Evolutionary conservation across 176 grass and related monocot genomes (phyloP), one percentile per base, ranked within the genome.

Genomic region (Oryza meridionalis): DNA sequence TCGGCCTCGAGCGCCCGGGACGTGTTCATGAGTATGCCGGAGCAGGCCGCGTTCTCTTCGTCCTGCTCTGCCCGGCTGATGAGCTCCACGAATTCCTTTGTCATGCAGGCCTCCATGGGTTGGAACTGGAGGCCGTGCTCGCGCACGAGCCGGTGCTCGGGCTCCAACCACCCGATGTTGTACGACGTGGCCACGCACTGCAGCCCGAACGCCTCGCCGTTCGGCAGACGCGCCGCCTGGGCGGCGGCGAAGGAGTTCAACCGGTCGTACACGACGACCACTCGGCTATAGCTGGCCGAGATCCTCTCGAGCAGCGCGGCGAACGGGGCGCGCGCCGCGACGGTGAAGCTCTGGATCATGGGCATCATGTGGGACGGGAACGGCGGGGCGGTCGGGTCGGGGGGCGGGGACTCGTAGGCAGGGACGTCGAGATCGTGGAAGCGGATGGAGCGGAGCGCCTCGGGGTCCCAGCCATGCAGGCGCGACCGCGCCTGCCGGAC

Each of bases 321-420:
- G 2, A 93, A 73, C 42, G 85, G 88, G 88, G 49, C 22, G 4
- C 72, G 78, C 58, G 80, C 69, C 9, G n/a, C 73, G 19, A 69
- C 25, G 0, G 16, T 11, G 84, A 69, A 90, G 59, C 64, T 0
- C 49, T 83, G 37, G 55, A 77, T n/a, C 83, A 92, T 24, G 21
- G 88, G 88, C 70, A 85, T 82, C 67, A 91, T 35, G 65, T 93
- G 91, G 47, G 37, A 35, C 8, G 88, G 91, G 84, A 93, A 93
- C 1, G 85, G 83, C 24, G 63, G 7, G 21, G 65, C 61, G 50
- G 67, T 15, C 16, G 53, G 84, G 31, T 91, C 67, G 1, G 91
- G 86, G 0, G 90, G 3, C 14, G 89, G 89, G 1, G 78, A 85
- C 16, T 69, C n/a, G 89, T 88, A 91, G 14, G 70, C 4, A 0